These are phyloP conservation scores for Yamadazyma atmosphaerica DNA, from an alignment of 1,139 yeast species.

Conservation along the genomic window DNA sequence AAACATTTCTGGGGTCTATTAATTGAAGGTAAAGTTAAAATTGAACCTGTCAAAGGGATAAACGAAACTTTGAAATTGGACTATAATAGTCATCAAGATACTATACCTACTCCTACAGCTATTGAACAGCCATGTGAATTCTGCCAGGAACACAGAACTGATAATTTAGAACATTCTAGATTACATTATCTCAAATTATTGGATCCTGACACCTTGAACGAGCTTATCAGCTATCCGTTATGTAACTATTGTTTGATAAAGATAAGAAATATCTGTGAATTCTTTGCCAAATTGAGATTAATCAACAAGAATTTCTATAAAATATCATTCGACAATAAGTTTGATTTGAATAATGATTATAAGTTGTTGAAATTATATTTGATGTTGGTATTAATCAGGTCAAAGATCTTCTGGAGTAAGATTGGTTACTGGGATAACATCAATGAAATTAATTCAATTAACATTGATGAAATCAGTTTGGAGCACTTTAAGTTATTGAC, in stretches of 20 bases:
- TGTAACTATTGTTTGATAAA: slow-evolving; percentile 83
- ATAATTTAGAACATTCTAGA: slow-evolving; percentile 73
- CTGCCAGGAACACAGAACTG: slow-evolving; percentile 76
- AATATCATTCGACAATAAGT: slow-evolving; percentile 15
- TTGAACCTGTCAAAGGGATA: slow-evolving; percentile 85
- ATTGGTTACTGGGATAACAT: slow-evolving; percentile 64
- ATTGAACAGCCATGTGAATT: slow-evolving; percentile 71
- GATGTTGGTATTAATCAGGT: slow-evolving; percentile 31
- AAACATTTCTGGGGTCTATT: slow-evolving; percentile 62
- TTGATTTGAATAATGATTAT: slow-evolving; percentile 22
- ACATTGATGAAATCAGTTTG: slow-evolving; percentile 27
- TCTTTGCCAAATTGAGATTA: slow-evolving; percentile 70
- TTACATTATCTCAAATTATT: slow-evolving; percentile 62
- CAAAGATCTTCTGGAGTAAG: slow-evolving; percentile 77
- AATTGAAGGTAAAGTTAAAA: slow-evolving; percentile 76
- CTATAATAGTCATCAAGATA: slow-evolving; percentile 16
- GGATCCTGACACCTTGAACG: slow-evolving; percentile 23
- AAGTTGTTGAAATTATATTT: slow-evolving; percentile 28
- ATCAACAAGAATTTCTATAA: slow-evolving; percentile 53
- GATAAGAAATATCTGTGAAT: slow-evolving; percentile 76
- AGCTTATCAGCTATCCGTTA: slow-evolving; percentile 58
- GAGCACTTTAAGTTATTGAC: slow-evolving; percentile 21
- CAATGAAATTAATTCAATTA: slow-evolving; percentile 31
- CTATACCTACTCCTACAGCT: slow-evolving; percentile 60
- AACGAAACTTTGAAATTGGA: slow-evolving; percentile 63